phyloP scores from a whole-genome alignment of 192 early-diverging fungal genomes.

The Umbelopsis sp. region DNA sequence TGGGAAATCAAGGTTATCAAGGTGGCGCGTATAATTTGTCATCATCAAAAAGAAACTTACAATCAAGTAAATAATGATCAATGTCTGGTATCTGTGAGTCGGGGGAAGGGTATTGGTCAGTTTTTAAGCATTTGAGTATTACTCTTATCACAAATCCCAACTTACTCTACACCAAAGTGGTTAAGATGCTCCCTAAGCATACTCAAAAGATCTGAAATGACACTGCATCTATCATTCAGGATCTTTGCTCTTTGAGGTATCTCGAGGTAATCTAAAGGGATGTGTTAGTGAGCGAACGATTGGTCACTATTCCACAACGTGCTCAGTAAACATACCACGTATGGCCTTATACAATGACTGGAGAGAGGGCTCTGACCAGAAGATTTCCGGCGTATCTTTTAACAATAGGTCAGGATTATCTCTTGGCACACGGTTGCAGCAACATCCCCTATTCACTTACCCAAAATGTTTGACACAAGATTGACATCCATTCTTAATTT shows the following conservation, averaged over 20 bases:
- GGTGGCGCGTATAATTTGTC: no score
- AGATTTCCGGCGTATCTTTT: constrained; percentile 77
- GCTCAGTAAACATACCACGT: constrained; percentile 43
- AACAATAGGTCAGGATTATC: background rate
- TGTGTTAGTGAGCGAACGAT: background rate
- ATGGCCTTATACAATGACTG: constrained; percentile 81
- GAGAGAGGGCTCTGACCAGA: constrained; percentile 79
- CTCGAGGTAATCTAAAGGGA: constrained; percentile 64
- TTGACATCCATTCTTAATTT: constrained; percentile 83
- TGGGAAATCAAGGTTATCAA: background rate
- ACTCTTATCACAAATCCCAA: background rate
- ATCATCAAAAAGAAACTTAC: constrained; percentile 44
- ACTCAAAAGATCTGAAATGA: constrained; percentile 62
- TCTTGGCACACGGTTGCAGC: background rate
- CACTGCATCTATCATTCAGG: constrained; percentile 57
- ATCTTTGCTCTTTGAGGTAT: constrained; percentile 63
- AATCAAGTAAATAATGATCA: constrained; percentile 69
- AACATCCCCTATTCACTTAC: constrained; percentile 38
- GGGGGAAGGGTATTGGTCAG: background rate
- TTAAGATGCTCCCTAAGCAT: constrained; percentile 66
- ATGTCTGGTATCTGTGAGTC: constrained; percentile 45
- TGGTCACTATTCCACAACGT: background rate
- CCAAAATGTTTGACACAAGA: constrained; percentile 79
- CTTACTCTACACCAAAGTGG: constrained; percentile 51
- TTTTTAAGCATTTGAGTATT: background rate